Percentiles rank a stretch among this genome's conserved stretches.
phyloP scores from a whole-genome alignment of 2,329 filamentous ascomycete genomes.

The Sarocladiaceae sp. region DNA sequence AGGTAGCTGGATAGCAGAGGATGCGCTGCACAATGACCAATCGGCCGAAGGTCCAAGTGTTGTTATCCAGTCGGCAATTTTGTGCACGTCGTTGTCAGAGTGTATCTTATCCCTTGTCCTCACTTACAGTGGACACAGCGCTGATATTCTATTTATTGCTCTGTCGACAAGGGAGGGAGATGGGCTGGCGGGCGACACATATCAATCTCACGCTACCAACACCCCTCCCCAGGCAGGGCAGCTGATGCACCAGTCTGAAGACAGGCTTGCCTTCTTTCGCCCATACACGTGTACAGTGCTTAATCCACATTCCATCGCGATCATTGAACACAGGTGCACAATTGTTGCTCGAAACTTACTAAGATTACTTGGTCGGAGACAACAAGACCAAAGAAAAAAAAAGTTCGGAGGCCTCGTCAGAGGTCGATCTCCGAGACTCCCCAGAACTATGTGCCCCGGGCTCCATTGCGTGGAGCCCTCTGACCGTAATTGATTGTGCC shows the following conservation, averaged over 20 bases:
- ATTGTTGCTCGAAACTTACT: too few relatives aligned
- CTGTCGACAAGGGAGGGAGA: not conserved
- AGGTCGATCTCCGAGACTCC: not conserved
- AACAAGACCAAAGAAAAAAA: too few relatives aligned
- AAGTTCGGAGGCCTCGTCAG: not conserved
- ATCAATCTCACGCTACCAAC: not conserved
- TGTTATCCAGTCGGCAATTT: not conserved
- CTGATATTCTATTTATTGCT: slow-evolving; percentile 3
- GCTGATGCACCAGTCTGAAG: too few relatives aligned
- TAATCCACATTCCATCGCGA: not conserved
- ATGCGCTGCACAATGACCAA: too few relatives aligned
- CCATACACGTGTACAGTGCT: not conserved
- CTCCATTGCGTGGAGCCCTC: not conserved
- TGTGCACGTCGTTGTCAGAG: not conserved
- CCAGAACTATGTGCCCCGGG: not conserved
- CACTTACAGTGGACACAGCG: too few relatives aligned
- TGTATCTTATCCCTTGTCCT: not conserved
- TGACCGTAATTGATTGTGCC: not conserved
- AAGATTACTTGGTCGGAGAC: too few relatives aligned
- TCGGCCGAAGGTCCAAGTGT: too few relatives aligned
- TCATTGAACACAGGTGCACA: too few relatives aligned
- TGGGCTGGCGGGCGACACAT: not conserved
- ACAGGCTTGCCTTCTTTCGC: not conserved
- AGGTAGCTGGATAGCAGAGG: too few relatives aligned
- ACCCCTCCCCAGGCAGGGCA: not conserved